Conservation (phyloP, 805 yeast species). For the Metschnikowia rubicola region DNA sequence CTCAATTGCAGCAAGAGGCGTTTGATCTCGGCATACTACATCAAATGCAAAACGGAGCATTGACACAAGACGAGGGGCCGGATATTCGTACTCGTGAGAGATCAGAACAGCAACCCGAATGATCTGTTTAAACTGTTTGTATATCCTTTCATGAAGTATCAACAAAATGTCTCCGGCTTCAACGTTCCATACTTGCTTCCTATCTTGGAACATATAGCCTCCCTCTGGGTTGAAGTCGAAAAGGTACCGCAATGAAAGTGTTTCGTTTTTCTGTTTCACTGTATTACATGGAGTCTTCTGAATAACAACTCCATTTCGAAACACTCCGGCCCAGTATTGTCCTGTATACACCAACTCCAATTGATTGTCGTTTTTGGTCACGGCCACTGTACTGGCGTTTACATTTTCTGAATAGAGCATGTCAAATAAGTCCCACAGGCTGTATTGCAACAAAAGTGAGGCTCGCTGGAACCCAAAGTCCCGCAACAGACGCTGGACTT, state of each 20-base stretch:
- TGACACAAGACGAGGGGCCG: too few species aligned
- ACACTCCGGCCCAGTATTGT: constrained; percentile 2
- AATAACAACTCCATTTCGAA: background rate
- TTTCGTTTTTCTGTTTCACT: background rate
- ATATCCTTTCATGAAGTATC: background rate
- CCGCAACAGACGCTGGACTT: background rate
- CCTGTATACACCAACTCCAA: constrained; percentile 1
- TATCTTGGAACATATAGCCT: background rate
- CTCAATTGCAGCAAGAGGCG: too few species aligned
- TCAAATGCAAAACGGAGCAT: too few species aligned
- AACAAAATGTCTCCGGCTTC: constrained; percentile 1
- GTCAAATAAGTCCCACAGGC: background rate
- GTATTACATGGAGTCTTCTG: background rate
- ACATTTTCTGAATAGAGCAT: background rate
- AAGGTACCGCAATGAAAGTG: background rate
- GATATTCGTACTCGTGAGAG: too few species aligned
- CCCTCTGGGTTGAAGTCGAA: background rate
- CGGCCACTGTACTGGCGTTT: background rate
- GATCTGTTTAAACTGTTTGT: background rate
- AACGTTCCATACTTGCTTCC: background rate
- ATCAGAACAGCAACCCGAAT: constrained; percentile 1
- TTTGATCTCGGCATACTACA: too few species aligned
- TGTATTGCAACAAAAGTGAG: background rate
- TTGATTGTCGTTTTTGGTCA: background rate
- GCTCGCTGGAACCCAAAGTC: constrained; percentile 1